These are phyloP conservation scores for Podila clonocystis DNA, from an alignment of 192 early-diverging fungal species.

Conservation along the genomic window DNA sequence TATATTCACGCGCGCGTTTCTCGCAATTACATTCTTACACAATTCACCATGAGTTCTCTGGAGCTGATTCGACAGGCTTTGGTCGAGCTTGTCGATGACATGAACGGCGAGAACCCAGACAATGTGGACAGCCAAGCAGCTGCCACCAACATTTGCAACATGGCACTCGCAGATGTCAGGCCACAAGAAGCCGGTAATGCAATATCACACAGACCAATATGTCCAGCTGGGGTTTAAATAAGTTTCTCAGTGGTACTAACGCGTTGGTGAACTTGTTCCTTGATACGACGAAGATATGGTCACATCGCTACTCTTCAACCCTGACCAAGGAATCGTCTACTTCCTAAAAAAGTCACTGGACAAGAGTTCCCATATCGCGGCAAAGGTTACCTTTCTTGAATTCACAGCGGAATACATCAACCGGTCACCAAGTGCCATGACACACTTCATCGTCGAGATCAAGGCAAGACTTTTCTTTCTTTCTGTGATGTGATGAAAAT, in stretches of 20 bases:
- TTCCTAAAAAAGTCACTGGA: slow-evolving; percentile 45
- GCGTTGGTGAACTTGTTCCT: background rate
- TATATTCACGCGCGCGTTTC: background rate
- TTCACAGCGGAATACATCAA: slow-evolving; percentile 55
- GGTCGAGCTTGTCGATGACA: slow-evolving; percentile 47
- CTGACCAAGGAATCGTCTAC: slow-evolving; percentile 54
- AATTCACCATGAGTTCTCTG: slow-evolving; percentile 29
- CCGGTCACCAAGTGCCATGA: slow-evolving; percentile 30
- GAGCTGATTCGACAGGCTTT: slow-evolving; percentile 46
- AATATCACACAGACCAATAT: background rate
- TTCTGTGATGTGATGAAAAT: too few relatives aligned
- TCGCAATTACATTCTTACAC: background rate
- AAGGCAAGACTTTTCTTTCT: slow-evolving; percentile 26
- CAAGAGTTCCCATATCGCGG: slow-evolving; percentile 26
- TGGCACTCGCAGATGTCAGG: slow-evolving; percentile 30
- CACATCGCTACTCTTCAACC: slow-evolving; percentile 54
- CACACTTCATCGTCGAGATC: slow-evolving; percentile 49
- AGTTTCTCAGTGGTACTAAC: background rate
- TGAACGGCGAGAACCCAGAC: slow-evolving; percentile 38
- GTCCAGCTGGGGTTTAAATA: background rate
- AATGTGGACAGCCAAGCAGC: slow-evolving; percentile 43
- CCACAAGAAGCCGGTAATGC: slow-evolving; percentile 26
- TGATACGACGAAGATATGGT: slow-evolving; percentile 50
- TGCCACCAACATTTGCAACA: slow-evolving; percentile 47
- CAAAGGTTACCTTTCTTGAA: slow-evolving; percentile 55